These are phyloP conservation scores for Ascochyta fabae DNA, from an alignment of 2,329 filamentous ascomycete species.

Conservation along the genomic window DNA sequence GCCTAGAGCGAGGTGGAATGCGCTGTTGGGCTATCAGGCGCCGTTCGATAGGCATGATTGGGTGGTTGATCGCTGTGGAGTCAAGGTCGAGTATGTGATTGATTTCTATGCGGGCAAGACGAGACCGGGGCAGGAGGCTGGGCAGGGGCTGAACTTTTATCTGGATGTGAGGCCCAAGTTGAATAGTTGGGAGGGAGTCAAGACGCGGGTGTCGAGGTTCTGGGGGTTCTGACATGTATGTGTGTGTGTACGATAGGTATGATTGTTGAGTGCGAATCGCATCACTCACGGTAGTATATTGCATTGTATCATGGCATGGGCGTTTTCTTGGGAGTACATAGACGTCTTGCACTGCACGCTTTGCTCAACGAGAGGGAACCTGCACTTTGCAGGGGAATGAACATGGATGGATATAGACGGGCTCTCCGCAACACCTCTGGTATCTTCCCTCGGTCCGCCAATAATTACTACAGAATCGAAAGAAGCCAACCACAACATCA, in stretches of 20 bases:
- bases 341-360: no score
- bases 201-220: slow-evolving; percentile 60
- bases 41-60: slow-evolving; percentile 98
- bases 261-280: background rate
- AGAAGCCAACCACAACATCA: background rate
- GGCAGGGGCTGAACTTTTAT: slow-evolving; percentile 65
- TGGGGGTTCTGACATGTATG: slow-evolving; percentile 50
- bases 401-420: no score
- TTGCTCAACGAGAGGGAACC: no score
- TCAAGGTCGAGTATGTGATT: slow-evolving; percentile 89
- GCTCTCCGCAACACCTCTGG: background rate
- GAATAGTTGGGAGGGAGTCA: slow-evolving; percentile 67
- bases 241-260: slow-evolving; percentile 13
- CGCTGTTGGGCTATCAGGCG: slow-evolving; percentile 81
- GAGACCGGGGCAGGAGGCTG: slow-evolving; percentile 45
- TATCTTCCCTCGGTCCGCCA: slow-evolving; percentile 5
- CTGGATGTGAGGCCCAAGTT: slow-evolving; percentile 70
- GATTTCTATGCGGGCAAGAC: slow-evolving; percentile 89
- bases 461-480: slow-evolving; percentile 17
- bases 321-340: background rate
- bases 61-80: slow-evolving; percentile 91
- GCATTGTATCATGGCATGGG: slow-evolving; percentile 5
- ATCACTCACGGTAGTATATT: background rate
- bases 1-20: slow-evolving; percentile 83
- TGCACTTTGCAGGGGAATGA: background rate